These are phyloP conservation scores for Coniochaeta sp. DNA, from an alignment of 2,329 filamentous ascomycete species.

Conservation along the genomic window DNA sequence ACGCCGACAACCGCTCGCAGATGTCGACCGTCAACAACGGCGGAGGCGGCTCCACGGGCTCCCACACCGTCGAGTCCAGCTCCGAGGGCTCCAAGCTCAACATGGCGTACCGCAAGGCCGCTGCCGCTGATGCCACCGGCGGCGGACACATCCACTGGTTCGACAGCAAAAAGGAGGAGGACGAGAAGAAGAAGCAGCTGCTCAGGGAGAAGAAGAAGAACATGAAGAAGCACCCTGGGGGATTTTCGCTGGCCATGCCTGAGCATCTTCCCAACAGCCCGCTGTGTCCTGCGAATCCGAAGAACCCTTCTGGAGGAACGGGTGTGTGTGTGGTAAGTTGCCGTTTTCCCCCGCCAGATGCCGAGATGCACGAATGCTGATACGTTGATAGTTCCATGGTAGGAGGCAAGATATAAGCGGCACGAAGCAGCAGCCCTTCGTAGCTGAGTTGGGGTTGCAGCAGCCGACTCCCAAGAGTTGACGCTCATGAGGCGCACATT, in stretches of 20 bases:
- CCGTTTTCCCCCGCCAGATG: background rate
- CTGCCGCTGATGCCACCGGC: background rate
- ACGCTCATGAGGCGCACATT: background rate
- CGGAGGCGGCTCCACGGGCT: background rate
- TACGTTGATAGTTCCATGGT: constrained; percentile 11
- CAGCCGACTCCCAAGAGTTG: background rate
- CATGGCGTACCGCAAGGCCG: constrained; percentile 1
- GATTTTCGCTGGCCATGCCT: constrained; percentile 42
- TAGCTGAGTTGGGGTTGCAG: background rate
- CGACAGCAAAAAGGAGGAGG: background rate
- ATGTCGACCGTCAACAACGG: background rate
- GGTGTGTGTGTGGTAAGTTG: constrained; percentile 36
- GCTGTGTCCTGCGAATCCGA: constrained; percentile 42
- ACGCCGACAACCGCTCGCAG: background rate
- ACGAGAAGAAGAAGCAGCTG: background rate
- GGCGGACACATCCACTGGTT: background rate
- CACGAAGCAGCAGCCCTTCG: background rate
- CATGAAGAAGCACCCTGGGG: background rate
- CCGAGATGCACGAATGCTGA: too few relatives aligned
- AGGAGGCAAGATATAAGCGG: constrained; percentile 3
- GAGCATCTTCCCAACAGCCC: constrained; percentile 45
- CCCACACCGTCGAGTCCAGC: background rate
- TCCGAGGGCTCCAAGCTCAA: background rate
- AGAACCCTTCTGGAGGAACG: constrained; percentile 34
- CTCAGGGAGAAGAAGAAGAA: constrained; percentile 8